Evolutionary conservation across 129 eudicot species (phyloP), one percentile per base, ranked within the genome.

Genomic region (Dittrichia graveolens): DNA sequence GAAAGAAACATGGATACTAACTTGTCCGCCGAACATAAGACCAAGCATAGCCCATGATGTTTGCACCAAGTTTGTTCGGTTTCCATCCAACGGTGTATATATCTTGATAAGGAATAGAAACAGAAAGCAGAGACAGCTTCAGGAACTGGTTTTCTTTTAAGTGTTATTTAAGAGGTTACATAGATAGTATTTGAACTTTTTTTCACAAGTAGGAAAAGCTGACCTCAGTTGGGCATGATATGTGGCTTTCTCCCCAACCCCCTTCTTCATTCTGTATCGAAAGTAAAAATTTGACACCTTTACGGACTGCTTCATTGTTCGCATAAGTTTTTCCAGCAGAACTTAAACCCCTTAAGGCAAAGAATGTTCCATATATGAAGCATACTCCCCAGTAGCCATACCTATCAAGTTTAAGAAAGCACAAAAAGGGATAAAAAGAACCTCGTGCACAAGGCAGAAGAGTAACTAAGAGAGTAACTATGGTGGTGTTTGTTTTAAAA

Each of bases 341-440:
- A 52, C 54, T 73, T 69, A 88, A 78, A 13, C 82, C 90, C 47
- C 86, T 79, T 15, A 88, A 65, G 7, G 61, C 86, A 61, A 75
- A 82, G 40, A 64, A 85, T 31, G 90, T 88, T 75, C 83, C 95
- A 45, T 88, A 88, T 14, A 85, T 48, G 74, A 83, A 88, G 59
- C 95, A 88, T 72, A 88, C 83, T 8, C 90, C 95, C 95, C 90
- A 85, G 31, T 85, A 85, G 34, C 88, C 85, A 64, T 84, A 84
- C 85, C 88, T 84, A 77, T 18, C 69, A 69, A 38, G 50, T 11
- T 4, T 46, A 12, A 46, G 7, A 76, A 41, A 24, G 4, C 0
- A 6, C 13, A 58, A 61, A 4, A 31, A 9, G 18, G 35, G 14
- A 47, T 19, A 14, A 37, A 44, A 8, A 42, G 34, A 9, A 9